Evolutionary conservation across 805 yeast genomes (phyloP).

Genomic region (Barnettozyma salicaria): DNA sequence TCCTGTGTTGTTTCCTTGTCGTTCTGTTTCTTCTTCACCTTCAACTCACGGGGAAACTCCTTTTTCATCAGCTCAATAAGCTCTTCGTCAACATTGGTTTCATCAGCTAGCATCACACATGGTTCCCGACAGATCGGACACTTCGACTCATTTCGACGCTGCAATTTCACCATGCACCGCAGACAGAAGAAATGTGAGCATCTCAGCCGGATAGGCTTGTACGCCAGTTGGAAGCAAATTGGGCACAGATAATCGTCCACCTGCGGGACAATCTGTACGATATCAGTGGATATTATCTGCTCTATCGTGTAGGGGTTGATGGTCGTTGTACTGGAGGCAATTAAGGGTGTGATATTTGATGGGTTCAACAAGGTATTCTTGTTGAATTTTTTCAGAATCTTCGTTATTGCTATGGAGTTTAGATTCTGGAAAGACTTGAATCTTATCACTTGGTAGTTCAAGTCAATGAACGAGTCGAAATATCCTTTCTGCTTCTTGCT

Average conservation of each 20-base stretch:
- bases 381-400: constrained; percentile 71
- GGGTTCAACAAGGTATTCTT: constrained; percentile 58
- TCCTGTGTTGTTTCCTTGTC: constrained; percentile 42
- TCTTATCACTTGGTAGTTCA: constrained; percentile 51
- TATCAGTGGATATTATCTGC: constrained; percentile 43
- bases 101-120: constrained; percentile 54
- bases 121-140: constrained; percentile 61
- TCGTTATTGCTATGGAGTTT: constrained; percentile 57
- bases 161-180: constrained; percentile 62
- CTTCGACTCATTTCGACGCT: constrained; percentile 48
- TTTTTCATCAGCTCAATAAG: constrained; percentile 47
- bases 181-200: constrained; percentile 72
- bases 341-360: constrained; percentile 18
- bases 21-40: constrained; percentile 52
- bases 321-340: constrained; percentile 8
- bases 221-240: constrained; percentile 63
- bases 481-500: constrained; percentile 36
- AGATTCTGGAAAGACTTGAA: constrained; percentile 55
- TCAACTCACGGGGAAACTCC: constrained; percentile 63
- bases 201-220: constrained; percentile 57
- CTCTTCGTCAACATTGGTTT: constrained; percentile 50
- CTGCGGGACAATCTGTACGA: constrained; percentile 60
- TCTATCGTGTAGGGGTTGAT: constrained; percentile 16
- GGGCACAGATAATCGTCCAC: constrained; percentile 74
- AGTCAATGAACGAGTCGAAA: constrained; percentile 43